Evolutionary conservation across 441 rosid genomes (phyloP), one percentile per base, ranked within the genome.

Genomic region (Erodium trifolium): DNA sequence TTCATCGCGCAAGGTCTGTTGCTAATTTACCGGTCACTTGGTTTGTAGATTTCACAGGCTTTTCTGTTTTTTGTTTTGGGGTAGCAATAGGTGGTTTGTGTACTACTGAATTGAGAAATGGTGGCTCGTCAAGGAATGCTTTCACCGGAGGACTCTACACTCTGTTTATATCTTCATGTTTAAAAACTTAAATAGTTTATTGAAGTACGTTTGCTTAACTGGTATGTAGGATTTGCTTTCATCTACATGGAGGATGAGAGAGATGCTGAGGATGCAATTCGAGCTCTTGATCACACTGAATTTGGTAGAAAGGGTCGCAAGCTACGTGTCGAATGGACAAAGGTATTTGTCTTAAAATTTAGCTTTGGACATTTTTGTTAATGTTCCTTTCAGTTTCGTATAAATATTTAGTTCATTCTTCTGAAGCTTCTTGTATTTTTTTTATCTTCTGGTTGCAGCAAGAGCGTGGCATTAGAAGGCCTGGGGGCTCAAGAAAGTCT

Each of bases 241-340:
- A 23, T 23, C 27, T 23, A 23, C 27, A 23, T 23, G 27, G 97
- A 93, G 70, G 94, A 91, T 78, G 98, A 93, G 80, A 91, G 96
- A 79, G 98, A 93, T 85, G 98, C 93, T 66, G 96, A 88, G 70
- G 91, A 93, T 87, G 97, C 97, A 19, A 89, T 93, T 67, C 87
- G 97, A 62, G 94, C 86, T 14, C 96, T 93, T 72, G 97, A 93
- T 71, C 81, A 90, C 63, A 55, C 77, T n/a, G 98, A 93, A 60
- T 93, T 89, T 73, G 98, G 98, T 65, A 90, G 90, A 2, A 93
- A 91, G 81, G 98, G 97, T 47, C 97, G 96, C 68, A 89, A 92
- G 77, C 98, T 93, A 72, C 92, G 92, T 68, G 98, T 89, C 69
- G 97, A 93, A 73, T 93, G 98, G 98, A 93, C 96, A 29, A 93